These are phyloP conservation scores for Aspergillus arachidicola DNA, from an alignment of 2,329 filamentous ascomycete genomes.

Conservation along the genomic window DNA sequence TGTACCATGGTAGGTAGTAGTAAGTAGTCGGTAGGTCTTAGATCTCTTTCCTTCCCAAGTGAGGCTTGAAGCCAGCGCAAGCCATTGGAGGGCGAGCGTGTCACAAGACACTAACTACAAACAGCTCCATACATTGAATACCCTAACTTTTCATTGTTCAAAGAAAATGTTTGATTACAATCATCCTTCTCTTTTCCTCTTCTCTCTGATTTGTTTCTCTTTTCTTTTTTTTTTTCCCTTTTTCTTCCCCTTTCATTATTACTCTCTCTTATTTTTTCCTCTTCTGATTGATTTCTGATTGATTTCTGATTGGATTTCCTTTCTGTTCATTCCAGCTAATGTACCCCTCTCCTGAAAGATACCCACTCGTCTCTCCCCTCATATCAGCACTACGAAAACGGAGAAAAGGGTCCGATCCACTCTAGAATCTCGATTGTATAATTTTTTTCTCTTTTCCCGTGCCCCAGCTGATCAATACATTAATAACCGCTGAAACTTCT, in stretches of 20 bases:
- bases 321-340: neutral
- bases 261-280: neutral
- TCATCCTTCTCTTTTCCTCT: neutral
- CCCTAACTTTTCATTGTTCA: neutral
- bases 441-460: neutral
- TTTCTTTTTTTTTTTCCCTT: neutral
- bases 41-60: too few species aligned
- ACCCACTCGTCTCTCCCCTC: neutral
- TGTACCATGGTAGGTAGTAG: neutral
- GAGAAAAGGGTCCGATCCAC: slow-evolving; percentile 2
- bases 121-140: neutral
- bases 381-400: neutral
- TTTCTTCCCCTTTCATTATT: neutral
- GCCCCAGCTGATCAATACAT: slow-evolving; percentile 2
- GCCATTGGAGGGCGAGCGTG: neutral
- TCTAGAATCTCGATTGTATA: slow-evolving; percentile 1
- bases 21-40: too few species aligned
- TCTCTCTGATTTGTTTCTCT: neutral
- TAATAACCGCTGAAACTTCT: slow-evolving; percentile 1
- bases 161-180: slow-evolving; percentile 1
- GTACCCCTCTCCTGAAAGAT: neutral
- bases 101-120: slow-evolving; percentile 6
- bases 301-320: neutral
- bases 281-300: neutral
- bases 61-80: slow-evolving; percentile 3